Evolutionary conservation across 768 basidiomycete species (phyloP).

Genomic region (Lyophyllum atratum): DNA sequence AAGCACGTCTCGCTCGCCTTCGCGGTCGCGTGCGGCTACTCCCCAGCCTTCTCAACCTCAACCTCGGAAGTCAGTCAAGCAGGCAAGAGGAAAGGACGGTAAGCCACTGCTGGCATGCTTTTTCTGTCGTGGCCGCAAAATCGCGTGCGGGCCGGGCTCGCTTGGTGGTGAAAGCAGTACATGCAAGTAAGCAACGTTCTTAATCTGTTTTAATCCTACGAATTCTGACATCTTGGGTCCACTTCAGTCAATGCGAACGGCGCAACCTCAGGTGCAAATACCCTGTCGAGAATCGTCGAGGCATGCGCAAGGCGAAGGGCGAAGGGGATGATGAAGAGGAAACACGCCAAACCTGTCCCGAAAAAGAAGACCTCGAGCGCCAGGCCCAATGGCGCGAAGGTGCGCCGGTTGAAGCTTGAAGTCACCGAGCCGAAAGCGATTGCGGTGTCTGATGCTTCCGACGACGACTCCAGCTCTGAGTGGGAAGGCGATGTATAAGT

Average conservation of each 20-base stretch:
- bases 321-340: not conserved
- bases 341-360: not conserved
- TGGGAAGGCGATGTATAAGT: not conserved
- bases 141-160: conserved; percentile 49
- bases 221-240: not conserved
- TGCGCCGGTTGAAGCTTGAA: not conserved
- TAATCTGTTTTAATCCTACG: not conserved
- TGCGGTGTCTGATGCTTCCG: not conserved
- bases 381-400: not conserved
- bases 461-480: not conserved
- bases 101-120: conserved; percentile 51
- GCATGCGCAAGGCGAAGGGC: conserved; percentile 5
- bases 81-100: conserved; percentile 1
- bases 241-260: conserved; percentile 7
- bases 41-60: no score
- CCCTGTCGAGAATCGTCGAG: conserved; percentile 10
- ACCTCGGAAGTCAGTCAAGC: conserved; percentile 3
- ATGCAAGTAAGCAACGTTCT: conserved; percentile 47
- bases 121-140: conserved; percentile 53
- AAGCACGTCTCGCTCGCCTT: not conserved
- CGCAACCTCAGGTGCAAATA: conserved; percentile 4
- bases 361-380: not conserved
- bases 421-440: not conserved
- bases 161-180: conserved; percentile 38
- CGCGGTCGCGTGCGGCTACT: not conserved